Evolutionary conservation across 148 eudicot species (phyloP), one percentile per base, ranked within the genome.

Genomic region (Rhododendron williamsianum): DNA sequence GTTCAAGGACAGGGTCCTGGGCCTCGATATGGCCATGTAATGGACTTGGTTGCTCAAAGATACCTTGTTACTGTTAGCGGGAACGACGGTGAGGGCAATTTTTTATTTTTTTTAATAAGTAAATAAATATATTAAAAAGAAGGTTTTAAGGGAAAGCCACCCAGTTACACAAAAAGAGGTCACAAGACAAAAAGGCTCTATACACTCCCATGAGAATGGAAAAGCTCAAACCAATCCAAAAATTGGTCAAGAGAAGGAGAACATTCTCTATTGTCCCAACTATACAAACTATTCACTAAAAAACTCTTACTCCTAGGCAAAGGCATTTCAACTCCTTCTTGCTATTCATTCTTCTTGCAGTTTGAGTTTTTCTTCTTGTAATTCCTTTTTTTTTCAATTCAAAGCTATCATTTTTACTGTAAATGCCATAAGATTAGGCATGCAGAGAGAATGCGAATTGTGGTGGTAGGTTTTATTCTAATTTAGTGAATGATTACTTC

Each of bases 1-100:
- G 98, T 94, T 85, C 98, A 97, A 90, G 98, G 98, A 82, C 90
- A 89, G 84, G 99, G 99, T 85, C 95, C 96, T 13, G 99, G 99
- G 71, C 99, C 99, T 48, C 90, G 98, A 84, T 97, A 97, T 83
- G 99, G 99, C 18, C 99, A 97, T 88, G 99, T 94, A 43, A 94
- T 95, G 96, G 99, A 93, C 74, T 90, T 97, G 90, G 98, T 97
- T 82, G 93, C 94, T 58, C 99, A 95, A 85, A 89, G 99, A 90
- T 97, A 94, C 87, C 99, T 97, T 83, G 95, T 97, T 74, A 90
- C 92, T 33, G 94, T 95, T 86, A 92, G 96, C 83, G 99, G 99
- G 84, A 95, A 97, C 88, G 98, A 97, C 82, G 99, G 99, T 97
- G 86, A 94, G 96, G 49, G 58, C 36, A 74, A 46, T 33, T 30